Evolutionary conservation across 768 basidiomycete species (phyloP).

Genomic region (Cystobasidium tubakii): DNA sequence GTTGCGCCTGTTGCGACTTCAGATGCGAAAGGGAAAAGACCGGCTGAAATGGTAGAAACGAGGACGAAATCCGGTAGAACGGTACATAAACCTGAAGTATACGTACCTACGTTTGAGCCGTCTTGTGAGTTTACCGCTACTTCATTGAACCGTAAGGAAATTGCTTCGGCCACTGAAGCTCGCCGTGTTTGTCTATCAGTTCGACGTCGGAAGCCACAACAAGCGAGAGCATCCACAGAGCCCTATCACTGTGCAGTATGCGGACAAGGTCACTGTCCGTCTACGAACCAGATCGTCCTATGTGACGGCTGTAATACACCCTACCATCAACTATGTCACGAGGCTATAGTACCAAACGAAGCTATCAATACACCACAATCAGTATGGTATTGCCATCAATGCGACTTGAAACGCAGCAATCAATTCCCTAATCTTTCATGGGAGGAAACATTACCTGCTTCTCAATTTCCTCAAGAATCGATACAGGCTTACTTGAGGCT

Average conservation of each 20-base stretch:
- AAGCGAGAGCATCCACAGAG: not conserved
- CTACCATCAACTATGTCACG: conserved; percentile 35
- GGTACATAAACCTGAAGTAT: conserved; percentile 12
- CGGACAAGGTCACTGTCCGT: not conserved
- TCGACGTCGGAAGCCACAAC: not conserved
- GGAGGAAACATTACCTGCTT: not conserved
- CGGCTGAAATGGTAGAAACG: not conserved
- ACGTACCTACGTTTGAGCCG: conserved; percentile 16
- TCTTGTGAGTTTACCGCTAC: conserved; percentile 15
- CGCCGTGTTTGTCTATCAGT: not conserved
- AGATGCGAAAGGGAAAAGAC: not conserved
- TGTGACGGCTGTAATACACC: conserved; percentile 21
- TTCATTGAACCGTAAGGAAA: too few species aligned
- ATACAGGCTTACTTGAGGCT: not conserved
- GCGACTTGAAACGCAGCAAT: not conserved
- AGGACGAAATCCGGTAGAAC: conserved; percentile 31
- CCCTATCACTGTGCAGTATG: not conserved
- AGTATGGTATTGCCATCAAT: conserved; percentile 17
- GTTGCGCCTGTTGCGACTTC: not conserved
- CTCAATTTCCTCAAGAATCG: not conserved
- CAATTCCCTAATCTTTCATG: conserved; percentile 4
- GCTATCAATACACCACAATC: not conserved
- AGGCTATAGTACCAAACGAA: not conserved
- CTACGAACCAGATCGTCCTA: conserved; percentile 12
- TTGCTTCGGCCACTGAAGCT: too few species aligned